Evolutionary conservation across 2,329 filamentous ascomycete species (phyloP).

Genomic region (Beauveria sp.): DNA sequence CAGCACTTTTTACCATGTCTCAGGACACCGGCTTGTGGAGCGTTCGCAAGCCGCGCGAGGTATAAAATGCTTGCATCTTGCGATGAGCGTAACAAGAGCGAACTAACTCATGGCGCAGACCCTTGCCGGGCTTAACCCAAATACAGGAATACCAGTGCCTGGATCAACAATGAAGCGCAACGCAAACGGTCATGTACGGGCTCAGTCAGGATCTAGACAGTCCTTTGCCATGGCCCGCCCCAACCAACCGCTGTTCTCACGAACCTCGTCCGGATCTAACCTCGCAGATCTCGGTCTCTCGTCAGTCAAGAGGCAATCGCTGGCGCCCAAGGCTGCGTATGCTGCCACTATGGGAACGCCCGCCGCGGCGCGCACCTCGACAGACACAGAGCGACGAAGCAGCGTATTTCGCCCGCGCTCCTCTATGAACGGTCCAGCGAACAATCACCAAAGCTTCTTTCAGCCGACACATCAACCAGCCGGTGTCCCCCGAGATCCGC

Average conservation of each 20-base stretch:
- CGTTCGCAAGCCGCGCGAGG: constrained; percentile 85
- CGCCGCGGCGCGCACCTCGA: constrained; percentile 43
- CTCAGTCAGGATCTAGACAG: constrained; percentile 74
- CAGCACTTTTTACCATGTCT: constrained; percentile 51
- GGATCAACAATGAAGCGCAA: constrained; percentile 88
- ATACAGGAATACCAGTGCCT: constrained; percentile 81
- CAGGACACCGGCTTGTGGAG: constrained; percentile 86
- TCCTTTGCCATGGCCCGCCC: constrained; percentile 79
- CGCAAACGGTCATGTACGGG: constrained; percentile 65
- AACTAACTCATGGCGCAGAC: constrained; percentile 49
- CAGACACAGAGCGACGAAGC: constrained; percentile 60
- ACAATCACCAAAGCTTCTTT: constrained; percentile 86
- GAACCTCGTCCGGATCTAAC: constrained; percentile 75
- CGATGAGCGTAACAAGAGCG: not conserved
- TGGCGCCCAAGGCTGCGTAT: constrained; percentile 61
- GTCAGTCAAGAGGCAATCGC: constrained; percentile 76
- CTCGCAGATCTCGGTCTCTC: constrained; percentile 73
- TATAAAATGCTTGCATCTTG: constrained; percentile 28
- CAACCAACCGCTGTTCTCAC: constrained; percentile 78
- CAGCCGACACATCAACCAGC: constrained; percentile 75
- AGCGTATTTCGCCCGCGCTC: constrained; percentile 71
- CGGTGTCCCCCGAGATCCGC: constrained; percentile 76
- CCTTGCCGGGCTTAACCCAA: constrained; percentile 74
- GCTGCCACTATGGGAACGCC: constrained; percentile 34
- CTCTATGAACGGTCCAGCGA: constrained; percentile 58